Conservation (phyloP, 2,329 filamentous ascomycete species). For the Exophiala aquamarina region DNA sequence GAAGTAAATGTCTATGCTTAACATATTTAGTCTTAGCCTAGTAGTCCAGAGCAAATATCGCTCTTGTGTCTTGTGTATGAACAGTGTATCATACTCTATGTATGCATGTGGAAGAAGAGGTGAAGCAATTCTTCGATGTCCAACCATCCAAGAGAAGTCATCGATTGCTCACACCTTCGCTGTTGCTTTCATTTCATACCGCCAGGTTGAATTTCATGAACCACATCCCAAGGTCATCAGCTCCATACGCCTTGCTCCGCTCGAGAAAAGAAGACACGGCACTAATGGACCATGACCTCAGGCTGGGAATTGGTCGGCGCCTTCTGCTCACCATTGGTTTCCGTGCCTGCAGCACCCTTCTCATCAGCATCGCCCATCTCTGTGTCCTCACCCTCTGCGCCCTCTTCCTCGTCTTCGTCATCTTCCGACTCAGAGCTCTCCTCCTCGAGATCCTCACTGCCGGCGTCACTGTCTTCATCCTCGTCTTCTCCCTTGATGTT, state of each 20-base stretch:
- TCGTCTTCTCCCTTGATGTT: conserved; percentile 56
- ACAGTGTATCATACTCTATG: no score
- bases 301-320: conserved; percentile 33
- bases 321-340: conserved; percentile 30
- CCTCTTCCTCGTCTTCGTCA: conserved; percentile 66
- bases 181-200: no score
- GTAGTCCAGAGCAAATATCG: no score
- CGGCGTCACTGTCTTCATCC: conserved; percentile 69
- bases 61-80: no score
- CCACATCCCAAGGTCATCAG: no score
- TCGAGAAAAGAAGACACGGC: conserved; percentile 1
- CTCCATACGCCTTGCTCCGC: conserved; percentile 17
- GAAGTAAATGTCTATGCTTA: no score
- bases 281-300: conserved; percentile 49
- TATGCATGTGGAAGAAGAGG: no score
- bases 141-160: no score
- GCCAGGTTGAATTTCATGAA: no score
- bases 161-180: no score
- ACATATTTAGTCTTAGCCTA: no score
- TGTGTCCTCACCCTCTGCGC: conserved; percentile 52
- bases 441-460: conserved; percentile 75
- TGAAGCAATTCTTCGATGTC: no score
- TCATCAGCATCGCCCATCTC: conserved; percentile 56
- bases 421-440: conserved; percentile 73
- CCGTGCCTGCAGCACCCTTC: conserved; percentile 30